Evolutionary conservation across 768 basidiomycete species (phyloP).

Genomic region (Tricholoma sp.): DNA sequence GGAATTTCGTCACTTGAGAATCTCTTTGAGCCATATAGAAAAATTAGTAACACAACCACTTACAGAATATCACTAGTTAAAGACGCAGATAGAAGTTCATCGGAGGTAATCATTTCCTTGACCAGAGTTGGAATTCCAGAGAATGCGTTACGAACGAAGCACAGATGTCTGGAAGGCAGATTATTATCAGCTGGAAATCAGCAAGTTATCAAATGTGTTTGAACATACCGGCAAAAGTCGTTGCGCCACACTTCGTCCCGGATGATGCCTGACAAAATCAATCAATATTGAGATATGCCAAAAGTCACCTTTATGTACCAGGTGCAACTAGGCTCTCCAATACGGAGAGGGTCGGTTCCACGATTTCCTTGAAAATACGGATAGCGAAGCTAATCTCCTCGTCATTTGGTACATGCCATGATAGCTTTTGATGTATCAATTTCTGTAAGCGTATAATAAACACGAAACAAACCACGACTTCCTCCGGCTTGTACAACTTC

Average conservation of each 20-base stretch:
- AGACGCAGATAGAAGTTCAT: constrained; percentile 39
- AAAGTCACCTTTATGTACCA: constrained; percentile 27
- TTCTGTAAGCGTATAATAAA: neutral
- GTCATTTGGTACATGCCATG: constrained; percentile 71
- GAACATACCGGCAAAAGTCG: constrained; percentile 72
- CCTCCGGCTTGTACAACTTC: constrained; percentile 62
- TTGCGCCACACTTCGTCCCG: constrained; percentile 72
- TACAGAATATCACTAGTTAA: constrained; percentile 67
- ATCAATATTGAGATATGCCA: constrained; percentile 3
- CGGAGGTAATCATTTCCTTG: constrained; percentile 45
- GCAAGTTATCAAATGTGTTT: neutral
- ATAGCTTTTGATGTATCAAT: constrained; percentile 37
- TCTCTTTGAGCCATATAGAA: neutral
- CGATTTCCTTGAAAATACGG: constrained; percentile 58
- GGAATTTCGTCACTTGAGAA: constrained; percentile 58
- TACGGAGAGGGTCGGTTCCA: constrained; percentile 54
- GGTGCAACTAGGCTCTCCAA: constrained; percentile 55
- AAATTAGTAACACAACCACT: constrained; percentile 16
- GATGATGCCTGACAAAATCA: constrained; percentile 27
- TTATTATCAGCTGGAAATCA: neutral
- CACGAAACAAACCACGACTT: constrained; percentile 51
- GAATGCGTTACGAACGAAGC: constrained; percentile 70
- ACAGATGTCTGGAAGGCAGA: constrained; percentile 45
- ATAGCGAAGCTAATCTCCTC: constrained; percentile 75
- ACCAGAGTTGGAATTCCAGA: constrained; percentile 66